phyloP scores from a whole-genome alignment of 805 yeast species.

The Alloascoidea hylecoeti region DNA sequence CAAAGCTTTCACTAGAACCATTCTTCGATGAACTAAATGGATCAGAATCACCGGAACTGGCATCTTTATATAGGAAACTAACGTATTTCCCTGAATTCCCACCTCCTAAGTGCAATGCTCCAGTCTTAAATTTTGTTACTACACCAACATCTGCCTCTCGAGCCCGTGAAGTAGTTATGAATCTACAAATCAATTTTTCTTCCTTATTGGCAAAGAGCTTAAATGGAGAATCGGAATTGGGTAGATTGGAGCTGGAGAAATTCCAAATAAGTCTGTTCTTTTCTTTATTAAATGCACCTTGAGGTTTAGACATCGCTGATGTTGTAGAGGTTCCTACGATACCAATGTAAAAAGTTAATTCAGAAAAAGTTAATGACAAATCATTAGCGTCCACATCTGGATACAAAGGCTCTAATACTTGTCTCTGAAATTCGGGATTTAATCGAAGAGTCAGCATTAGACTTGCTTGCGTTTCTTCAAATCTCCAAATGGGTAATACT shows the following conservation, averaged over 20 bases:
- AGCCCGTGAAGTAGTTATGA: background rate
- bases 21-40: background rate
- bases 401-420: background rate
- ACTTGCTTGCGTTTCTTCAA: background rate
- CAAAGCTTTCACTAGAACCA: background rate
- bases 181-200: background rate
- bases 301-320: background rate
- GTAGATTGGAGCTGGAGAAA: background rate
- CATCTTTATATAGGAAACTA: background rate
- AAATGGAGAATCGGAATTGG: background rate
- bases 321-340: background rate
- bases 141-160: background rate
- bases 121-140: background rate
- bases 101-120: background rate
- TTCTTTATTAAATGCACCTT: background rate
- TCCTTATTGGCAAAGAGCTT: background rate
- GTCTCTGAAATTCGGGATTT: background rate
- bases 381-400: background rate
- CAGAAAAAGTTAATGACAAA: background rate
- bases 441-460: background rate
- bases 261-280: background rate
- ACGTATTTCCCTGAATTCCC: background rate
- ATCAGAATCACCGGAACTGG: background rate
- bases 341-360: background rate
- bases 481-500: constrained; percentile 1